Conservation (phyloP, 2,329 filamentous ascomycete genomes). For the Xylaria sp. region DNA sequence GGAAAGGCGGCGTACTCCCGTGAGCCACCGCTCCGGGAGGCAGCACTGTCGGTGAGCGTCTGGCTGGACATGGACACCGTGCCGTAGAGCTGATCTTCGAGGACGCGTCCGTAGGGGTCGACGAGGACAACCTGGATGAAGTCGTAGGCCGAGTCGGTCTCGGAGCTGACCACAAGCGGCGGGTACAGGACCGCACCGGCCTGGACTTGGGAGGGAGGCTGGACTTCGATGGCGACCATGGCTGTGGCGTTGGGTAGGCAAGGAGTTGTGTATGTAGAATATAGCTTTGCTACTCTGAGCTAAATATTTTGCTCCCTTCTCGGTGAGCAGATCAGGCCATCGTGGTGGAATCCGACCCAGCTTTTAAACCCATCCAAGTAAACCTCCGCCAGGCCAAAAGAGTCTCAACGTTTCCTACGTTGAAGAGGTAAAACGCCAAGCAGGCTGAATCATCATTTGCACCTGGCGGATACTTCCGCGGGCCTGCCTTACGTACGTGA, state of each 20-base stretch:
- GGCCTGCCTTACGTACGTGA: too few relatives aligned
- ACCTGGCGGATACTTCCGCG: not conserved
- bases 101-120: conserved; percentile 25
- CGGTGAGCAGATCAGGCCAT: not conserved
- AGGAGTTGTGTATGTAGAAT: not conserved
- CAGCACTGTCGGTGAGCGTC: conserved; percentile 12
- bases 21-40: conserved; percentile 15
- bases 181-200: conserved; percentile 31
- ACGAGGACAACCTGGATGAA: conserved; percentile 30
- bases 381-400: not conserved
- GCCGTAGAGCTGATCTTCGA: conserved; percentile 26
- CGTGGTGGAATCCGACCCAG: not conserved
- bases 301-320: not conserved
- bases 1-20: conserved; percentile 29
- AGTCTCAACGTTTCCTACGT: not conserved
- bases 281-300: not conserved
- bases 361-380: not conserved
- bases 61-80: conserved; percentile 23
- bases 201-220: conserved; percentile 30
- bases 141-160: conserved; percentile 19
- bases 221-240: conserved; percentile 31
- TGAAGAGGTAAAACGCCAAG: not conserved
- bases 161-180: conserved; percentile 30
- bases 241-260: conserved; percentile 1
- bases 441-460: not conserved